Base-by-base conservation (phyloP, 1,284 basidiomycete species). In the Cutaneotrichosporon cavernicola region DNA sequence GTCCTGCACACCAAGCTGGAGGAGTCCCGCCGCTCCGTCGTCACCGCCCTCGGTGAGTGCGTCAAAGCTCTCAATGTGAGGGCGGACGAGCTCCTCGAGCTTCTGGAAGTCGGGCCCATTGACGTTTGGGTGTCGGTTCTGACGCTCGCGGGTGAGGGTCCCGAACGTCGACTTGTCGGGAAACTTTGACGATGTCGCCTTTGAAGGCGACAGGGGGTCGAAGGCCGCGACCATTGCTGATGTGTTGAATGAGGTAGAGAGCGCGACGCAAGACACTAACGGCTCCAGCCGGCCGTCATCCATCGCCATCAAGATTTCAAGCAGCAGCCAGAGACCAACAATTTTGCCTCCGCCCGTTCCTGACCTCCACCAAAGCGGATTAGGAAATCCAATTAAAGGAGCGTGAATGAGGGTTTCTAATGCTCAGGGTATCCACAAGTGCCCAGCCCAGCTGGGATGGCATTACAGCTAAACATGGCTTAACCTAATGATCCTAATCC, bases 51-150 rank as follows among this genome's bases (percentile, higher is more conserved):
- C 91, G 76, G 97, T 92, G 36, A 99, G 85, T 13, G 93, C 89
- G 79, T 99, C 97, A 85, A 99, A 99, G 51, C 91, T 94, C 80
- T 98, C 91, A 68, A 99, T 87, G 77, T 97, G 95, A 11, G 97
- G 97, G 34, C 87, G 85, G 62, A 97, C 91, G 72, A 99, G 92
- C 81, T 97, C 92, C 72, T 96, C 92, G 63, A 99, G 85, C 63
- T 92, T 90, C 18, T 88, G 88, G 64, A 92, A 88, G 18, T 89
- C 87, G 46, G 89, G 86, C 22, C 86, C 86, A 56, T 86, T 81
- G 70, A 84, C 84, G 21, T 89, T 85, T 0, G 97, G 97, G 64
- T 88, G 85, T 77, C 86, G 86, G 82, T 97, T 97, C 5, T 85
- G 82, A 13, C 88, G 83, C 82, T 98, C 94, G 63, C 94, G 87